Conservation (phyloP, 768 basidiomycete genomes). For the Roridomyces roridus region DNA sequence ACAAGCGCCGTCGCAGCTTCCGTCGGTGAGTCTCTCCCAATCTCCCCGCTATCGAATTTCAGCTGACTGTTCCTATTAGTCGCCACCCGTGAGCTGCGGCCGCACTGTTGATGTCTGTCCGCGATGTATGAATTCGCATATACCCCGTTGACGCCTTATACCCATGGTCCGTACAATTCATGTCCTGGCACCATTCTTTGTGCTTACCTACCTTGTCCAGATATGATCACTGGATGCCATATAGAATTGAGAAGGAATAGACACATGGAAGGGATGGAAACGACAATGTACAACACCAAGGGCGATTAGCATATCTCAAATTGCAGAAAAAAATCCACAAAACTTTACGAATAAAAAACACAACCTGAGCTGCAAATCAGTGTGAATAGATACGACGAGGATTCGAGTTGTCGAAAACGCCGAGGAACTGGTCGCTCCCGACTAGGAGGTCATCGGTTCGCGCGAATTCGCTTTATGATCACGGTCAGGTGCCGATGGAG, state of each 20-base stretch:
- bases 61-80: neutral
- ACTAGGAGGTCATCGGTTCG: no score
- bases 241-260: no score
- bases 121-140: neutral
- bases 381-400: no score
- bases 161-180: neutral
- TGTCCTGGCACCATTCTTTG: neutral
- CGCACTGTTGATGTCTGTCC: constrained; percentile 3
- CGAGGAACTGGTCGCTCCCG: neutral
- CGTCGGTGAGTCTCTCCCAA: constrained; percentile 20
- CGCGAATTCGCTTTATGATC: no score
- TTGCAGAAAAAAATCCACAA: no score
- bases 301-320: neutral
- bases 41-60: neutral
- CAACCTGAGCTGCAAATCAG: no score
- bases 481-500: neutral
- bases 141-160: neutral
- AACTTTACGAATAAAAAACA: no score
- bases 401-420: no score
- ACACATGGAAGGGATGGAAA: neutral
- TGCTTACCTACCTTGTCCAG: no score
- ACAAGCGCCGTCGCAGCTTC: constrained; percentile 27
- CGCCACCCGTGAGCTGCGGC: constrained; percentile 20
- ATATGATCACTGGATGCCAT: no score
- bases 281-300: no score